Evolutionary conservation across 129 eudicot genomes (phyloP).

Genomic region (Centella asiatica): DNA sequence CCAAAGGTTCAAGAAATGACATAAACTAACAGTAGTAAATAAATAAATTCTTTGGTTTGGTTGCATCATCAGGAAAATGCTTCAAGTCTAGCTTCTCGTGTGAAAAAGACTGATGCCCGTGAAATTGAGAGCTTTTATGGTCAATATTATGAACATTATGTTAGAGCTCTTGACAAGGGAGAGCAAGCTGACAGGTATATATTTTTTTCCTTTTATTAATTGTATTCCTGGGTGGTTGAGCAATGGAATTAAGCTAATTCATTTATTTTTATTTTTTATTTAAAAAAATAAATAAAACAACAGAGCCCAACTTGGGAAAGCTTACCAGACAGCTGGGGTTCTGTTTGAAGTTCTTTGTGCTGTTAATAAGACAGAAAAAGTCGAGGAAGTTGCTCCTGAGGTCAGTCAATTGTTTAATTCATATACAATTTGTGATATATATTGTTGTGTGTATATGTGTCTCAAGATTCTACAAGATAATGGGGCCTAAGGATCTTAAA

Average conservation of each 20-base stretch:
- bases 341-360: slow-evolving; percentile 97
- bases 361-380: slow-evolving; percentile 88
- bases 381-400: slow-evolving; percentile 92
- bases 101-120: slow-evolving; percentile 70
- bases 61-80: slow-evolving; percentile 66
- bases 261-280: neutral
- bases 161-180: slow-evolving; percentile 84
- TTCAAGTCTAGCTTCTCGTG: slow-evolving; percentile 49
- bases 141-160: slow-evolving; percentile 77
- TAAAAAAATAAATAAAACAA: slow-evolving; percentile 32
- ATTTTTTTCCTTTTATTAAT: neutral
- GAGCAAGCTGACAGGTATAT: slow-evolving; percentile 87
- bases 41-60: neutral
- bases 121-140: slow-evolving; percentile 97
- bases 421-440: slow-evolving; percentile 37
- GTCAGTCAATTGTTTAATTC: slow-evolving; percentile 26
- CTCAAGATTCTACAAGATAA: no score
- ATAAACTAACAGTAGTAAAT: neutral
- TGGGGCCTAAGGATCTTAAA: no score
- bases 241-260: slow-evolving; percentile 23
- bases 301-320: slow-evolving; percentile 95
- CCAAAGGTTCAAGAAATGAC: neutral
- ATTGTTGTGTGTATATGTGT: slow-evolving; percentile 42
- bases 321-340: slow-evolving; percentile 92
- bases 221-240: slow-evolving; percentile 41